Evolutionary conservation across 2,329 filamentous ascomycete species (phyloP).

Genomic region (Ophiocordyceps camponoti-floridani): DNA sequence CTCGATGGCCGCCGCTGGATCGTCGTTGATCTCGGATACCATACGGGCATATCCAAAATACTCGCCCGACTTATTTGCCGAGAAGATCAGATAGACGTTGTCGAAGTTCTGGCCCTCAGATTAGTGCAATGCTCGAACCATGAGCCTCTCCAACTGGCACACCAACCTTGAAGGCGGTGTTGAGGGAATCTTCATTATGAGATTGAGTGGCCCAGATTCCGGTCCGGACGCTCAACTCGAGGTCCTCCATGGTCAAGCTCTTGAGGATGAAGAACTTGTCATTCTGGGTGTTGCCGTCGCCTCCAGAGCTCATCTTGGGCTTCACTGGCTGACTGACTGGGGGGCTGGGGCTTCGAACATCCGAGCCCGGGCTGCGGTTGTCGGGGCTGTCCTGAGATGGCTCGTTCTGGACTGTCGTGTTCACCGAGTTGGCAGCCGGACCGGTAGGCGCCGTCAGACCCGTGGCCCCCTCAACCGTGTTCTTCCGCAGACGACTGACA

Average conservation of each 20-base stretch:
- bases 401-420: conserved; percentile 3
- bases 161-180: conserved; percentile 63
- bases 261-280: conserved; percentile 69
- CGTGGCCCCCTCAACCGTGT: conserved; percentile 23
- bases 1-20: conserved; percentile 50
- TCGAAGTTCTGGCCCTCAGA: conserved; percentile 43
- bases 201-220: conserved; percentile 88
- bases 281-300: conserved; percentile 1
- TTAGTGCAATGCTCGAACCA: neutral
- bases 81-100: conserved; percentile 84
- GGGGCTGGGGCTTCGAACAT: neutral
- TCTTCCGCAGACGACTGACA: conserved; percentile 63
- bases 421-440: conserved; percentile 24
- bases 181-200: conserved; percentile 76
- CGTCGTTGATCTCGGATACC: conserved; percentile 66
- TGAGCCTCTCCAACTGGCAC: neutral
- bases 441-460: conserved; percentile 35
- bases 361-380: neutral
- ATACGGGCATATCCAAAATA: conserved; percentile 93
- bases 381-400: conserved; percentile 3
- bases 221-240: conserved; percentile 74
- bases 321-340: conserved; percentile 1
- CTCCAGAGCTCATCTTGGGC: neutral
- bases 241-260: conserved; percentile 76
- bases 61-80: conserved; percentile 91